phyloP scores from a whole-genome alignment of 495 filamentous ascomycete genomes.

The Annulohypoxylon maeteangense region DNA sequence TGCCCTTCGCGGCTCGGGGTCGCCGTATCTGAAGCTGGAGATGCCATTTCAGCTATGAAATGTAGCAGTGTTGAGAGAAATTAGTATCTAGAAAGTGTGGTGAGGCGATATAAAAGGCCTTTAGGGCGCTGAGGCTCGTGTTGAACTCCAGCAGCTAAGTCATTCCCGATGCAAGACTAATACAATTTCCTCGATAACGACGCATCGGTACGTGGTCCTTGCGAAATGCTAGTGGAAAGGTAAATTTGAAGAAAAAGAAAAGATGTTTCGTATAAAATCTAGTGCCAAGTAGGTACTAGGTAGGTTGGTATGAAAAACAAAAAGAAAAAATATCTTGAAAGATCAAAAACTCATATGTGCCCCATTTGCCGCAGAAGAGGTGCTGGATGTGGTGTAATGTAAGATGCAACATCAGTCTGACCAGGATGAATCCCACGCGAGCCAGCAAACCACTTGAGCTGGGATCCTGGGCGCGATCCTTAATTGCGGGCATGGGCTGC shows the following conservation, averaged over 20 bases:
- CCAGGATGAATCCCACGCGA: slow-evolving; percentile 42
- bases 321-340: slow-evolving; percentile 14
- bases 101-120: neutral
- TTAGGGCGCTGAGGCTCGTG: slow-evolving; percentile 5
- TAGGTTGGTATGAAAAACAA: neutral
- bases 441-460: slow-evolving; percentile 28
- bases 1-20: slow-evolving; percentile 1
- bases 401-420: slow-evolving; percentile 39
- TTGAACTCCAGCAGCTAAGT: slow-evolving; percentile 11
- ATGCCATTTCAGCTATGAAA: slow-evolving; percentile 12
- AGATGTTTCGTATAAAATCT: too few relatives aligned
- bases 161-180: slow-evolving; percentile 12
- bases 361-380: slow-evolving; percentile 6
- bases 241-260: neutral
- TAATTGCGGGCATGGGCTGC: slow-evolving; percentile 32
- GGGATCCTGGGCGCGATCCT: slow-evolving; percentile 33
- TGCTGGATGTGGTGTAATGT: slow-evolving; percentile 20
- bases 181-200: neutral
- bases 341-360: slow-evolving; percentile 14
- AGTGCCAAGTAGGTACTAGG: neutral
- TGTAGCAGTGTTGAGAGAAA: neutral
- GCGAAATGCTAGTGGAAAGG: neutral
- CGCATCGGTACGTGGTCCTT: slow-evolving; percentile 7
- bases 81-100: neutral
- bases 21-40: slow-evolving; percentile 13